Evolutionary conservation across 305 asterid species (phyloP), one percentile per base, ranked within the genome.

Genomic region (Fraxinus platypoda): DNA sequence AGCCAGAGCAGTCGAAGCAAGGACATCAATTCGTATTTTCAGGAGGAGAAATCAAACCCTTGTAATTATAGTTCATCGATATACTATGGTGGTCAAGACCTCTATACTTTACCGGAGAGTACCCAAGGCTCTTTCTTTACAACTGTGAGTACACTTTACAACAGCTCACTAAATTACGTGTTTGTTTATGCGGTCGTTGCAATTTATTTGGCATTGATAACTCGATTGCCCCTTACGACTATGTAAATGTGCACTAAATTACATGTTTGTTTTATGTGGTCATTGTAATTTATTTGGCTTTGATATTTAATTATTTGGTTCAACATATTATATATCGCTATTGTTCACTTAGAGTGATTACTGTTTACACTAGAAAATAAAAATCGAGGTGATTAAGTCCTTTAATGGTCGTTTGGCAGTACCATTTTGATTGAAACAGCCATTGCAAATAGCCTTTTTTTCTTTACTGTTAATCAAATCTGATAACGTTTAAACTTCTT

Each of bases 21-120:
- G 87, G 88, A 81, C 25, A 7, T 9, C 4, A 78, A 21, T 33
- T 81, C 93, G 3, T 88, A 85, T 86, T 88, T 86, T 86, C 88
- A 84, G 75, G 94, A 91, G n/a, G 87, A 90, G 78, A 89, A 88
- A 57, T 75, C 77, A 11, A 91, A 85, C 79, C 98, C 98, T 0
- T 93, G 87, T 78, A 92, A 88, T 80, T 90, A 91, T 85, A 91
- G 93, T 88, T 95, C 98, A 19, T 95, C 98, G 0, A 91, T 95
- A 74, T 93, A 92, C 91, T 95, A 95, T 28, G 98, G 98, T 13
- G 98, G 95, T 38, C 98, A 91, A 83, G 98, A 93, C 72, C 84
- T 92, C 66, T 93, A 93, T 83, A 78, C 92, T 78, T 87, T 71
- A 8, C 97, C 98, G 15, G 87, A 91, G 87, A 84, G 74, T 77